Percentiles rank a stretch among this genome's conserved stretches.
phyloP scores from a whole-genome alignment of 192 early-diverging fungal species.

The Podila epicladia region DNA sequence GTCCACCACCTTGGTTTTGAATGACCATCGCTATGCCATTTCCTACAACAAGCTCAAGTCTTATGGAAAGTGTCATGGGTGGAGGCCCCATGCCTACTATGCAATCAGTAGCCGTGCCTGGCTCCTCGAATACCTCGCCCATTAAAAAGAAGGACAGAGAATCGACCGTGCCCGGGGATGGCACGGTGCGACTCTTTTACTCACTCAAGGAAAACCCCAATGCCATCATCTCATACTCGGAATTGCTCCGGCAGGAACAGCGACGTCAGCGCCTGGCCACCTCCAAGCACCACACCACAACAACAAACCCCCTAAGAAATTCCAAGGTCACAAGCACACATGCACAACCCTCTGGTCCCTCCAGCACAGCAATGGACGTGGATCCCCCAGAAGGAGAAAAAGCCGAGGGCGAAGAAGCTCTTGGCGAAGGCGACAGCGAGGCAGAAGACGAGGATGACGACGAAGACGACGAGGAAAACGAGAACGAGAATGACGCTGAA shows the following conservation, averaged over 20 bases:
- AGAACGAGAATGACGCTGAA: conserved; percentile 33
- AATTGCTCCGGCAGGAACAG: conserved; percentile 40
- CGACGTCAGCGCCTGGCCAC: conserved; percentile 4
- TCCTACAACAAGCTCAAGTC: conserved; percentile 16
- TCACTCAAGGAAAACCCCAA: conserved; percentile 43
- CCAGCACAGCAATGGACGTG: conserved; percentile 33
- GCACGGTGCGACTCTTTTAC: conserved; percentile 32
- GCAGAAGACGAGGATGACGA: conserved; percentile 2
- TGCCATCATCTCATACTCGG: conserved; percentile 44
- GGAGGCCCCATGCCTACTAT: neutral
- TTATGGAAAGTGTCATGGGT: conserved; percentile 43
- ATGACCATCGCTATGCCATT: conserved; percentile 16
- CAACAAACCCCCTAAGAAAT: conserved; percentile 26
- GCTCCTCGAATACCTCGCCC: neutral
- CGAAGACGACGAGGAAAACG: conserved; percentile 5
- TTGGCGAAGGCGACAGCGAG: conserved; percentile 16
- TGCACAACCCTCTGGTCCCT: neutral
- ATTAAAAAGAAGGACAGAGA: conserved; percentile 6
- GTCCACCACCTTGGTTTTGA: no score
- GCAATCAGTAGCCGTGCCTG: neutral
- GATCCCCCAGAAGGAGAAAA: conserved; percentile 40
- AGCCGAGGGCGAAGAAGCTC: conserved; percentile 27
- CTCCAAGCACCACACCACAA: neutral
- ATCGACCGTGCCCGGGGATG: neutral
- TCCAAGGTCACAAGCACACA: conserved; percentile 14